Base-by-base conservation (phyloP, 2,329 filamentous ascomycete genomes). In the Epicoccum nigrum region DNA sequence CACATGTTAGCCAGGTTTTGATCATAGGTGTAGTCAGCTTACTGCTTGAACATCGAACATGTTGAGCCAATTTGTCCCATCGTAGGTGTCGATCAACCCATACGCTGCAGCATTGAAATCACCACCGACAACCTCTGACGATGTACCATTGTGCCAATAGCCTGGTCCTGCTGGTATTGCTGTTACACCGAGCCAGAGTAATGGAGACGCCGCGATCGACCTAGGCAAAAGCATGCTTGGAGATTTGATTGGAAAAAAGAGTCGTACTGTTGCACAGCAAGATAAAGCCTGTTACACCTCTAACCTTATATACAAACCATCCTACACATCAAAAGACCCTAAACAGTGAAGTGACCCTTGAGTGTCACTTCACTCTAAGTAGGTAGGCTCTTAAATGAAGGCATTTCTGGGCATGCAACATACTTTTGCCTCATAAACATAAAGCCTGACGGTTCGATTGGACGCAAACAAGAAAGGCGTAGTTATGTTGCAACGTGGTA, bases 31-130 rank as follows among this genome's bases (percentile, higher is more conserved):
- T 12, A 11, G 17, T 4, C n/a, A 7, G 45, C 58, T 42, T 56
- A 65, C 61, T 33, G 63, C 59, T 33, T 73, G 63, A n/a, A 73
- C 67, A 28, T 66, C 54, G 40, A 74, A 74, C 47, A 67, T 74
- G 57, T 53, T 65, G 8, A 70, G 46, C 72, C 71, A 75, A 59
- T 75, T 75, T 38, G 61, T 68, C 8, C 63, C 60, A 55, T 74
- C 68, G 32, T 75, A 75, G 3, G 61, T 71, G 7, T 73, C 70
- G 13, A 68, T 64, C 42, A 74, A 45, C 2, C 55, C 55, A 41
- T 70, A 72, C 3, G 68, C 63, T 13, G 64, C 56, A 28, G 51
- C 42, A 16, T 31, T 47, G 11, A 44, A 32, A 11, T 55, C 17
- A 15, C 61, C 47, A n/a, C 53, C 42, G 4, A 45, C 20, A n/a